These are phyloP conservation scores for Erodium maritimum DNA, from an alignment of 345 rosid genomes.

Conservation along the genomic window DNA sequence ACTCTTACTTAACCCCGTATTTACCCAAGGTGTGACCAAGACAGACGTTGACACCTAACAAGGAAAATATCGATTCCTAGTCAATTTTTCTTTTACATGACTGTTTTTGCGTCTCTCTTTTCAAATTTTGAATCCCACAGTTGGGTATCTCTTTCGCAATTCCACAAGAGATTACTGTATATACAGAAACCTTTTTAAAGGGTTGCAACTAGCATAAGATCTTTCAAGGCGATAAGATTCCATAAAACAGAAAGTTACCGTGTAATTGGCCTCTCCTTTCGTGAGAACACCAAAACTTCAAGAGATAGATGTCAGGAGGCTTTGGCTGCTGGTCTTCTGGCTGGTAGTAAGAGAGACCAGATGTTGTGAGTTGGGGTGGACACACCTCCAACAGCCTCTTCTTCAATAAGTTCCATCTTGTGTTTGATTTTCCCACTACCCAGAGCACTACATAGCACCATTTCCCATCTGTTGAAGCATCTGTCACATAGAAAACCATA, in stretches of 20 bases:
- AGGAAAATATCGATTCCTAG: too few species aligned
- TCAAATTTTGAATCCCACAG: too few species aligned
- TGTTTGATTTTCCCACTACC: slow-evolving; percentile 42
- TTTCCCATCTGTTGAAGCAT: slow-evolving; percentile 57
- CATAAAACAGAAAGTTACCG: slow-evolving; percentile 18
- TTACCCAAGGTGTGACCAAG: too few species aligned
- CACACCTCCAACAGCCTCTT: slow-evolving; percentile 55
- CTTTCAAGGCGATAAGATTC: neutral
- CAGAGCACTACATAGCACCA: slow-evolving; percentile 62
- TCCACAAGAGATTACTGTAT: too few species aligned
- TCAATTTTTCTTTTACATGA: too few species aligned
- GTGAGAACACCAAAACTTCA: slow-evolving; percentile 58
- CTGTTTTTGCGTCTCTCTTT: too few species aligned
- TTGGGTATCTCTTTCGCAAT: too few species aligned
- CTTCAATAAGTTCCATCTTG: slow-evolving; percentile 52
- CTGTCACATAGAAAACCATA: slow-evolving; percentile 14
- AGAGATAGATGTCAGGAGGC: slow-evolving; percentile 38
- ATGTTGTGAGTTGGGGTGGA: slow-evolving; percentile 47
- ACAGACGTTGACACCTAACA: too few species aligned
- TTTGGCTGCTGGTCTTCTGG: slow-evolving; percentile 27
- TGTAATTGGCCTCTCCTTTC: slow-evolving; percentile 44
- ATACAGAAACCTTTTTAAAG: too few species aligned
- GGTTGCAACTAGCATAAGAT: too few species aligned
- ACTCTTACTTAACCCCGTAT: too few species aligned
- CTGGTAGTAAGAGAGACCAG: slow-evolving; percentile 34